phyloP scores from a whole-genome alignment of 73 alveolate species.

The Stentor roeselii region DNA sequence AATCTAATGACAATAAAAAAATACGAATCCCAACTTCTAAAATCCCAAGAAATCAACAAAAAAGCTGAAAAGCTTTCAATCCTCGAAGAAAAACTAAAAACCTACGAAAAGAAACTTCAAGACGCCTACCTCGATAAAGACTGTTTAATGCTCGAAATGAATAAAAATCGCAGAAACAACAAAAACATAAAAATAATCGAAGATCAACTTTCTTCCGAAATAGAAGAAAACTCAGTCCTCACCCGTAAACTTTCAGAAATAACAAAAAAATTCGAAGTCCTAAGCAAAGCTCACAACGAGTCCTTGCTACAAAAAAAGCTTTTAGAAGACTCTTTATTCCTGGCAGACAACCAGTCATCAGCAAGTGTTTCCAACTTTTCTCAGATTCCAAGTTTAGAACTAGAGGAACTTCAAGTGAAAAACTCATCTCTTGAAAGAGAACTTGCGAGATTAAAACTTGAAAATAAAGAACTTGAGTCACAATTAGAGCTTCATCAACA shows the following conservation, averaged over 20 bases:
- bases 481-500: not conserved
- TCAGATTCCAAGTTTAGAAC: not conserved
- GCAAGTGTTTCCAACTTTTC: not conserved
- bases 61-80: not conserved
- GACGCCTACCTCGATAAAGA: not conserved
- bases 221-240: not conserved
- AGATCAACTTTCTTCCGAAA: not conserved
- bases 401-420: not conserved
- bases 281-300: not conserved
- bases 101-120: not conserved
- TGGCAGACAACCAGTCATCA: not conserved
- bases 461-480: not conserved
- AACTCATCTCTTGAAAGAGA: not conserved
- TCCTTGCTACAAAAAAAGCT: not conserved
- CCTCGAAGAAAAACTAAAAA: not conserved
- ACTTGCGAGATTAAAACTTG: too few species aligned
- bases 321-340: not conserved
- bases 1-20: not conserved
- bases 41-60: too few species aligned
- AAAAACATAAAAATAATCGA: not conserved
- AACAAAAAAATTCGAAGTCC: not conserved
- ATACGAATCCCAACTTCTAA: not conserved
- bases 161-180: too few species aligned
- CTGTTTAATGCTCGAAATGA: not conserved
- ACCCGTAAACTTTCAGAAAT: not conserved